These are phyloP conservation scores for Aciculoconidium aculeatum DNA, from an alignment of 805 yeast species.

Conservation along the genomic window DNA sequence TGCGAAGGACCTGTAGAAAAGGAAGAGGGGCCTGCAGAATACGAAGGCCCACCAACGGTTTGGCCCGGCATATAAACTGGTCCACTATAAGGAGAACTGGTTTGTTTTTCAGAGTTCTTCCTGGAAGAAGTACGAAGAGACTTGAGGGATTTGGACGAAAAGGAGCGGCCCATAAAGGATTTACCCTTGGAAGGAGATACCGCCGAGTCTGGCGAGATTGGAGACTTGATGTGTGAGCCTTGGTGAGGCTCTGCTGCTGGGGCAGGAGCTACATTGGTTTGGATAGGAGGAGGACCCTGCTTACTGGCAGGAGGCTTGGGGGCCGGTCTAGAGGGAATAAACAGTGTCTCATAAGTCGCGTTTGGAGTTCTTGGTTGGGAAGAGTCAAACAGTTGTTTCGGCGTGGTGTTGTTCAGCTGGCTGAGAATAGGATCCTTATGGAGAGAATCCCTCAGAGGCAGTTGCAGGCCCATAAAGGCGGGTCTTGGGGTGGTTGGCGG, in stretches of 20 bases:
- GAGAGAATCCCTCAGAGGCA: constrained; percentile 7
- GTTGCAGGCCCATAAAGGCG: constrained; percentile 4
- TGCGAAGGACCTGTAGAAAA: constrained; percentile 6
- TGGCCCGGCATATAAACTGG: too few relatives aligned
- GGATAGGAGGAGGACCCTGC: too few relatives aligned
- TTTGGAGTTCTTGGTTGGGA: constrained; percentile 21
- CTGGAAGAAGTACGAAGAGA: constrained; percentile 21
- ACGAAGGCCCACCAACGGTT: too few relatives aligned
- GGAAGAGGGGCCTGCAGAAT: too few relatives aligned
- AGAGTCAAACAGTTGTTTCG: constrained; percentile 18
- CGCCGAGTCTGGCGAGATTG: constrained; percentile 11
- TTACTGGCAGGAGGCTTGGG: constrained; percentile 47
- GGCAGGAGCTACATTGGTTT: too few relatives aligned
- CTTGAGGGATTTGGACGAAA: constrained; percentile 34
- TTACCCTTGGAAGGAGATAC: constrained; percentile 11
- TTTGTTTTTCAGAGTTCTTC: constrained; percentile 15
- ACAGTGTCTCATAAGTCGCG: constrained; percentile 36
- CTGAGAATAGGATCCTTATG: too few relatives aligned
- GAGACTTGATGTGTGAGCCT: too few relatives aligned
- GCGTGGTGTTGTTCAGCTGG: constrained; percentile 16
- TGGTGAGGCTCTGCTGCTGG: too few relatives aligned
- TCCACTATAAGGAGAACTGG: neutral
- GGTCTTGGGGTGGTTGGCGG: constrained; percentile 27
- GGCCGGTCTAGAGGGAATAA: constrained; percentile 63
- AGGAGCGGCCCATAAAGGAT: constrained; percentile 27